Evolutionary conservation across 805 yeast genomes (phyloP), one percentile per base, ranked within the genome.

Genomic region (Candida sphagnicola): DNA sequence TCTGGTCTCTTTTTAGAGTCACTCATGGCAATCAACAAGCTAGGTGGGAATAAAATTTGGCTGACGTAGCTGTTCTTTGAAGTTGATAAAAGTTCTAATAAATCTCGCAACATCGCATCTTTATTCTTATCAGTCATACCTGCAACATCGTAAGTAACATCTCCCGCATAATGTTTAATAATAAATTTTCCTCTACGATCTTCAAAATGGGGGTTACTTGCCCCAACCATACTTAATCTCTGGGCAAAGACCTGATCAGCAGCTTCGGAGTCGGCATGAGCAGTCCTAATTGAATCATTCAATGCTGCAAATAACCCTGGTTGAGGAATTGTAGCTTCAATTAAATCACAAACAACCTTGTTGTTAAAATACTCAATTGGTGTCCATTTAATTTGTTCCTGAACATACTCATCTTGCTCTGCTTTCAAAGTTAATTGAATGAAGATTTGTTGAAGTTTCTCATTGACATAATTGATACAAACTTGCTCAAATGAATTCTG

Each of bases 141-240:
- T 21, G 72, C 67, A 38, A 90, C 81, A 46, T 90, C 96, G 57
- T 93, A 93, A 10, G 89, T 85, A 34, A 93, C 99, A 66, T 93
- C 99, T 57, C 99, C 99, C 16, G 99, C 99, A 67, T 93, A 93
- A 65, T 93, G 99, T 65, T 87, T 90, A 55, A 93, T 79, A 39
- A 93, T 68, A 50, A 93, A 93, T 60, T 93, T 91, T 24, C 82
- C 77, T 46, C 85, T 81, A 56, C 99, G 80, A 51, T 85, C 76
- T 53, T 90, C 96, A 57, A 93, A 89, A 60, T 93, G 95, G 17
- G 86, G 83, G 60, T 89, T 90, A 16, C 75, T 62, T 5, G 89
- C 70, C 6, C 72, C 73, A 42, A 93, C 85, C 79, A 86, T 74
- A 49, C 88, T 85, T 53, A 93, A 72, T 63, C 97, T 77, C 70